These are phyloP conservation scores for Penicillium sp. DNA, from an alignment of 2,329 filamentous ascomycete genomes.

Conservation along the genomic window DNA sequence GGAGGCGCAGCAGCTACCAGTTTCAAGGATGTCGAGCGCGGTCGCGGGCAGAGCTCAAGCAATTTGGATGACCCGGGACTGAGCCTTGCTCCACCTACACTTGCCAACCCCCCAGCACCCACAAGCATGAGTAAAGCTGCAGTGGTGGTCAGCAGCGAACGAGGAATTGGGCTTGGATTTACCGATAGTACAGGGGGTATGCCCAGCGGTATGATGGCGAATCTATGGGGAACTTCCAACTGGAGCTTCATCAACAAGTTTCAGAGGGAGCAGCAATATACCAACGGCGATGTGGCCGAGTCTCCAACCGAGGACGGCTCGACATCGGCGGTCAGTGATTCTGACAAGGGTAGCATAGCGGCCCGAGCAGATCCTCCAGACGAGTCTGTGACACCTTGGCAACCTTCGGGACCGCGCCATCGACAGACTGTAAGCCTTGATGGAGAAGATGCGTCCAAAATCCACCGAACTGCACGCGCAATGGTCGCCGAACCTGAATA, in stretches of 20 bases:
- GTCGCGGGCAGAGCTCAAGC: slow-evolving; percentile 29
- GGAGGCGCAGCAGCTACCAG: slow-evolving; percentile 43
- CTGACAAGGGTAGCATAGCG: slow-evolving; percentile 17
- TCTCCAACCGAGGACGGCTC: slow-evolving; percentile 12
- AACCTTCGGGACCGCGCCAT: slow-evolving; percentile 36
- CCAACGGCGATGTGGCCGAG: slow-evolving; percentile 21
- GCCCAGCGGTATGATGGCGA: slow-evolving; percentile 81
- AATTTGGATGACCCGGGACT: slow-evolving; percentile 48
- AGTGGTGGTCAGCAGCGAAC: slow-evolving; percentile 72
- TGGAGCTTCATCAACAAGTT: slow-evolving; percentile 66
- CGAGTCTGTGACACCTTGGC: slow-evolving; percentile 20
- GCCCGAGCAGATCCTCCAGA: slow-evolving; percentile 17
- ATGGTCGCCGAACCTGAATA: slow-evolving; percentile 46
- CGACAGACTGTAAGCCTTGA: slow-evolving; percentile 55
- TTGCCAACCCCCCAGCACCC: slow-evolving; percentile 74
- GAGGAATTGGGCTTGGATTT: slow-evolving; percentile 58
- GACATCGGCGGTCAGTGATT: slow-evolving; percentile 22
- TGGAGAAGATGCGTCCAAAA: slow-evolving; percentile 31
- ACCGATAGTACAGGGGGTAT: slow-evolving; percentile 61
- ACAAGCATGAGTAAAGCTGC: slow-evolving; percentile 84
- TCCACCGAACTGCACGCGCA: slow-evolving; percentile 30
- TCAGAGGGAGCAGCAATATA: slow-evolving; percentile 47
- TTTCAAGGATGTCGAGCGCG: slow-evolving; percentile 29
- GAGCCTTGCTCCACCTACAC: slow-evolving; percentile 71
- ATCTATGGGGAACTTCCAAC: slow-evolving; percentile 84